Percentiles rank a stretch among this genome's conserved stretches.
phyloP scores from a whole-genome alignment of 2,329 filamentous ascomycete species.

The Aureobasidium sp. region DNA sequence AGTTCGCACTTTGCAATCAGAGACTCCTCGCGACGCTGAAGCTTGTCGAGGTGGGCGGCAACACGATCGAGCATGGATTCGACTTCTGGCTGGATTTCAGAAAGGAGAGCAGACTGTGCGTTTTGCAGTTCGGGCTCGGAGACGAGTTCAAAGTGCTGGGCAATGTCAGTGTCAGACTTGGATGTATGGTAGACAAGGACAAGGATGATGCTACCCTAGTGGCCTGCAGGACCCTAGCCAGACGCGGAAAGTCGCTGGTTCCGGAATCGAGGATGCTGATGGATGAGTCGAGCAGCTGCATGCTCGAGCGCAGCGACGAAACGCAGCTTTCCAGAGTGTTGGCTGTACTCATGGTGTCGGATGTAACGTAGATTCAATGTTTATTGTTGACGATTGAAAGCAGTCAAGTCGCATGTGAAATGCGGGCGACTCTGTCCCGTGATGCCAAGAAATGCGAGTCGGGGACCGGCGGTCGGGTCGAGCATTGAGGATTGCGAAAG shows the following conservation, averaged over 20 bases:
- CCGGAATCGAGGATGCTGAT: constrained; percentile 57
- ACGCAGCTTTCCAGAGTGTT: constrained; percentile 53
- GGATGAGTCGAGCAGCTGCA: constrained; percentile 55
- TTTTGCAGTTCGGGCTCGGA: constrained; percentile 74
- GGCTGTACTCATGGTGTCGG: constrained; percentile 13
- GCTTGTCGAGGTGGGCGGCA: constrained; percentile 74
- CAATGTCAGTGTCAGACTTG: not conserved
- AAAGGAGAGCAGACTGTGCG: constrained; percentile 76
- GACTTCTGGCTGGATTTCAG: constrained; percentile 85
- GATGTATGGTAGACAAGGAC: not conserved
- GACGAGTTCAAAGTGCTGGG: constrained; percentile 84
- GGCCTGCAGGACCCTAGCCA: constrained; percentile 57
- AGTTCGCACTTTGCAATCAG: constrained; percentile 77
- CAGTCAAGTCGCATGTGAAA: not conserved
- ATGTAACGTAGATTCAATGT: not conserved
- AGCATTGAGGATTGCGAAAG: constrained; percentile 6
- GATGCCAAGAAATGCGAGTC: not conserved
- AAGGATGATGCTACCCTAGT: constrained; percentile 43
- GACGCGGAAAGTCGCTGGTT: constrained; percentile 56
- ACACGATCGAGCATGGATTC: constrained; percentile 70
- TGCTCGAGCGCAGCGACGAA: constrained; percentile 52
- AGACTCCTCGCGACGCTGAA: constrained; percentile 74
- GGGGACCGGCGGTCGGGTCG: not conserved
- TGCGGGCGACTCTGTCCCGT: not conserved
- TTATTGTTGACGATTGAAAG: not conserved